Base-by-base conservation (phyloP, 148 eudicot species). In the Mesembryanthemum crystallinum region DNA sequence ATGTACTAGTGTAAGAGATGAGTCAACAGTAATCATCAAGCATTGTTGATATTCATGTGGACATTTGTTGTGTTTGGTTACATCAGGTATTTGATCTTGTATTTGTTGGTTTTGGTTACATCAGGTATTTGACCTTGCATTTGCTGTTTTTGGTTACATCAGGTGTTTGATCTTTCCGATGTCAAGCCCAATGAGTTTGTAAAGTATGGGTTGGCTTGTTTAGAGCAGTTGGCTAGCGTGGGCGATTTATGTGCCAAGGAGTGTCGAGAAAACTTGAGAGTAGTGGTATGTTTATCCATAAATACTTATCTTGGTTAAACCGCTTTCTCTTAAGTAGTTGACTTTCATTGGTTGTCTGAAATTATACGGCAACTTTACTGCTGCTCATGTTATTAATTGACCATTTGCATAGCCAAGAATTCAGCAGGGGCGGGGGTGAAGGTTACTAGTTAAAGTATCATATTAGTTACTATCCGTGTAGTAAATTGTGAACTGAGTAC, bases 161-260 rank as follows among this genome's bases (percentile, higher is more conserved):
- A 92, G 99, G 97, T 96, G 55, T 89, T 89, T 69, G 95, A 92
- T 52, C 91, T 92, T 75, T 84, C 83, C 24, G 76, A 23, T 70
- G 93, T 92, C 77, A 91, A 86, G 88, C 99, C 99, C 71, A 82
- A 87, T 74, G 92, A 87, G 77, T 89, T 96, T 78, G 82, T 91
- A 66, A 81, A 85, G 55, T 87, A 86, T 82, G 99, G 99, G 54
- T 85, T 96, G 84, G 89, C 84, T 75, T 92, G 98, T 82, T 82
- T 96, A 72, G 99, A 96, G 90, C 93, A 86, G 79, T 83, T 96
- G 87, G 87, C 98, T 37, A 61, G 71, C 28, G 73, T 75, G 76
- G 91, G 98, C 28, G 98, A 96, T 83, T 54, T 29, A 3, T 90
- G 97, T 76, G 94, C 98, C 45, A 88, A 89, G 75, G 89, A 79